Evolutionary conservation across 768 basidiomycete genomes (phyloP).

Genomic region (Leccinum ochraceum): DNA sequence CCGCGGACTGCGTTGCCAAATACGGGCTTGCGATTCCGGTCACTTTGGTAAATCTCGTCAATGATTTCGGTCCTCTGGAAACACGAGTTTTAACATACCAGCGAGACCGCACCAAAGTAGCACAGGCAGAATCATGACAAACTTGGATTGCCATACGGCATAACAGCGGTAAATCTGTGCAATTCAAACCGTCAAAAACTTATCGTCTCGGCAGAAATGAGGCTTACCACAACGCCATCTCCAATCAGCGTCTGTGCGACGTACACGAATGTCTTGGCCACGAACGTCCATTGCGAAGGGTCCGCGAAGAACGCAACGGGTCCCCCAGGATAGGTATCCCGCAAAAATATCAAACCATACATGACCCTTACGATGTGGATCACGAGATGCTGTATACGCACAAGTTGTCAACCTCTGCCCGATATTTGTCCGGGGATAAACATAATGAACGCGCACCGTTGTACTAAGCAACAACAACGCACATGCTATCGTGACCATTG

Average conservation of each 20-base stretch:
- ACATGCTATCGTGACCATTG: not conserved
- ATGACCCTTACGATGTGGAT: not conserved
- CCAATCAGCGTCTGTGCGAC: not conserved
- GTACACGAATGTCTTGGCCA: not conserved
- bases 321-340: not conserved
- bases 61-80: not conserved
- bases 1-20: slow-evolving; percentile 5
- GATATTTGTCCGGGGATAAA: too few species aligned
- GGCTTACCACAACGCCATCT: not conserved
- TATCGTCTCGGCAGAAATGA: too few species aligned
- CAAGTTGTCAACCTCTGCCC: too few species aligned
- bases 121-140: not conserved
- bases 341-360: not conserved
- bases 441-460: not conserved
- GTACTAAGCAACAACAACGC: not conserved
- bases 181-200: not conserved
- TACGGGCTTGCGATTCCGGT: slow-evolving; percentile 21
- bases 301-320: not conserved
- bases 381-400: not conserved
- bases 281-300: not conserved
- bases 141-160: not conserved
- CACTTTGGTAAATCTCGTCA: not conserved
- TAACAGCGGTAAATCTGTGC: not conserved
- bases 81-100: not conserved
- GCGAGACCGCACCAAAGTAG: not conserved